These are phyloP conservation scores for Pichia rugopelliculosa DNA, from an alignment of 805 yeast genomes.

Conservation along the genomic window DNA sequence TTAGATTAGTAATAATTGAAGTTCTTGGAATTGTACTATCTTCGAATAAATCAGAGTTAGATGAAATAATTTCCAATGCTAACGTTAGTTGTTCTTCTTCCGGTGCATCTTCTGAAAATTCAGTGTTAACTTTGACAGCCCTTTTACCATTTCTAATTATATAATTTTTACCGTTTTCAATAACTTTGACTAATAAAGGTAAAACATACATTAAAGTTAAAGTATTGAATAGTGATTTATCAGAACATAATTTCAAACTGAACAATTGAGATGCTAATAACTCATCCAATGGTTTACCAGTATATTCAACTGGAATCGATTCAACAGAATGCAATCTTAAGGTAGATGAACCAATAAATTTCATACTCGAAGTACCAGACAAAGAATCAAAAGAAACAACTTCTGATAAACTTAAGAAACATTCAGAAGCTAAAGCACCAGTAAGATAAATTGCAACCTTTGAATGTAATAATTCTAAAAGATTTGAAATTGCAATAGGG, in stretches of 20 bases:
- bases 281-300: slow-evolving; percentile 46
- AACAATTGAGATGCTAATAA: slow-evolving; percentile 62
- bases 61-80: slow-evolving; percentile 66
- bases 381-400: slow-evolving; percentile 35
- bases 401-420: slow-evolving; percentile 49
- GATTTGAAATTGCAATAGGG: slow-evolving; percentile 48
- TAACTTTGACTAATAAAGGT: slow-evolving; percentile 64
- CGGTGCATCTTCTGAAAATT: slow-evolving; percentile 74
- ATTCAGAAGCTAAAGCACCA: slow-evolving; percentile 37
- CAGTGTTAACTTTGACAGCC: slow-evolving; percentile 43
- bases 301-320: slow-evolving; percentile 38
- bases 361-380: slow-evolving; percentile 41
- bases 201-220: slow-evolving; percentile 63
- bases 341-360: slow-evolving; percentile 61
- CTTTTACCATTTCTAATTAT: slow-evolving; percentile 48
- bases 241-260: slow-evolving; percentile 65
- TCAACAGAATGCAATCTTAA: slow-evolving; percentile 47
- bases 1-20: slow-evolving; percentile 51
- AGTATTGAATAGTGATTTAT: slow-evolving; percentile 63
- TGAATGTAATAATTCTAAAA: slow-evolving; percentile 40
- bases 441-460: slow-evolving; percentile 21
- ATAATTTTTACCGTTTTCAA: slow-evolving; percentile 56
- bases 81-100: slow-evolving; percentile 80
- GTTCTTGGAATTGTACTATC: slow-evolving; percentile 63
- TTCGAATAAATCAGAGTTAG: slow-evolving; percentile 62